Percentiles rank a stretch among this genome's conserved stretches.
Evolutionary conservation across 2,329 filamentous ascomycete genomes (phyloP).

Genomic region (Fusarium hostae): DNA sequence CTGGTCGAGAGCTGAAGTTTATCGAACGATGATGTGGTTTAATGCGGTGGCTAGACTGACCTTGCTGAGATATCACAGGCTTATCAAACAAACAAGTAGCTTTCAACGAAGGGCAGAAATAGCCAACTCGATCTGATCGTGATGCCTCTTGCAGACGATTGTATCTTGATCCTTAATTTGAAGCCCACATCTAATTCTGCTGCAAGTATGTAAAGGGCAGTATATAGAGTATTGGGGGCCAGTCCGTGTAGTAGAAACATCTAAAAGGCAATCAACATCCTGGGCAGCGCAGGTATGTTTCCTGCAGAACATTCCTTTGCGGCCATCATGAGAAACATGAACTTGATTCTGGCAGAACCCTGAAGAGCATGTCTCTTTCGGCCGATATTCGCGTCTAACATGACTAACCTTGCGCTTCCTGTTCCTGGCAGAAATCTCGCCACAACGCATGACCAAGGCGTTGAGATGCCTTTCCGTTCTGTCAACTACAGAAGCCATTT

Average conservation of each 20-base stretch:
- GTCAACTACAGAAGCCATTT: neutral
- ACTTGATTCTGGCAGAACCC: neutral
- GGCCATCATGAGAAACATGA: neutral
- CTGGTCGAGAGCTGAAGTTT: too few species aligned
- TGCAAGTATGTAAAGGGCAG: constrained; percentile 23
- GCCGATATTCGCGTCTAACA: neutral
- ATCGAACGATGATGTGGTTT: too few species aligned
- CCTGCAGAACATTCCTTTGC: constrained; percentile 26
- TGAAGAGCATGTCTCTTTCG: constrained; percentile 9
- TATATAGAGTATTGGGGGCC: neutral
- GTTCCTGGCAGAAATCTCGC: neutral
- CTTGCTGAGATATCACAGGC: neutral
- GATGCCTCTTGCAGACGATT: neutral
- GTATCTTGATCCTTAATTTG: neutral
- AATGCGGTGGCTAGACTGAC: too few species aligned
- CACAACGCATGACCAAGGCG: neutral
- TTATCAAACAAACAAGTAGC: neutral
- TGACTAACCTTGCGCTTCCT: neutral
- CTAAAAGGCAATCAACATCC: constrained; percentile 23
- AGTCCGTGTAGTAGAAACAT: neutral
- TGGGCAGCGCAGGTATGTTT: constrained; percentile 33
- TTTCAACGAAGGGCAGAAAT: neutral
- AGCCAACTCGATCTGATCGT: neutral
- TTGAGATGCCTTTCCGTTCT: neutral
- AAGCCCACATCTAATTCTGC: neutral